phyloP scores from a whole-genome alignment of 2,329 filamentous ascomycete species.

The Penicillium sp. region DNA sequence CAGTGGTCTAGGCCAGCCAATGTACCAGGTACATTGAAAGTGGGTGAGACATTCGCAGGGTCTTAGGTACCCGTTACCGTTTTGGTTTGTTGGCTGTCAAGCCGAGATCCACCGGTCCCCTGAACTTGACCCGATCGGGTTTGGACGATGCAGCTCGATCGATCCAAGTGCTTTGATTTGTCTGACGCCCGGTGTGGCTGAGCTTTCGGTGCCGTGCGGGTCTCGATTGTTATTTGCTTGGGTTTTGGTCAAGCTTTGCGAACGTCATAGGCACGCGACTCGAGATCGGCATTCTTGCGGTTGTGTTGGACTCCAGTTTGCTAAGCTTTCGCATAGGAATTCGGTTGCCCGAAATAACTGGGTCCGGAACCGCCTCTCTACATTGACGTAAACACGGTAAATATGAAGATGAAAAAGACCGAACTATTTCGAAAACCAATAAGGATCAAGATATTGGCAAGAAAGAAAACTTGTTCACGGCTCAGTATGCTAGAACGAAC shows the following conservation, averaged over 20 bases:
- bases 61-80: not conserved
- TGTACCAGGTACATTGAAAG: not conserved
- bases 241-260: not conserved
- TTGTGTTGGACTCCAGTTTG: not conserved
- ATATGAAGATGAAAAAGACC: not conserved
- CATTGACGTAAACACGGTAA: not conserved
- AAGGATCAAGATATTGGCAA: not conserved
- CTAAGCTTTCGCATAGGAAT: not conserved
- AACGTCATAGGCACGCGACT: not conserved
- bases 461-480: not conserved
- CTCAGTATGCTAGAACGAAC: not conserved
- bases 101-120: not conserved
- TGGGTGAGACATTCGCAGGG: not conserved
- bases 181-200: not conserved
- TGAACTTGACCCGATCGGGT: not conserved
- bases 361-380: not conserved
- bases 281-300: not conserved
- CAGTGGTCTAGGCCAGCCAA: not conserved
- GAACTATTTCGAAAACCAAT: not conserved
- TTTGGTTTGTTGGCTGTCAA: not conserved
- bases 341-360: not conserved
- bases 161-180: not conserved
- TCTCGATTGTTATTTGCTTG: not conserved
- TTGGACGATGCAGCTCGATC: not conserved
- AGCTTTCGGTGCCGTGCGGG: not conserved